Evolutionary conservation across 306 rosid species (phyloP), one percentile per base, ranked within the genome.

Genomic region (Castanopsis chinensis): DNA sequence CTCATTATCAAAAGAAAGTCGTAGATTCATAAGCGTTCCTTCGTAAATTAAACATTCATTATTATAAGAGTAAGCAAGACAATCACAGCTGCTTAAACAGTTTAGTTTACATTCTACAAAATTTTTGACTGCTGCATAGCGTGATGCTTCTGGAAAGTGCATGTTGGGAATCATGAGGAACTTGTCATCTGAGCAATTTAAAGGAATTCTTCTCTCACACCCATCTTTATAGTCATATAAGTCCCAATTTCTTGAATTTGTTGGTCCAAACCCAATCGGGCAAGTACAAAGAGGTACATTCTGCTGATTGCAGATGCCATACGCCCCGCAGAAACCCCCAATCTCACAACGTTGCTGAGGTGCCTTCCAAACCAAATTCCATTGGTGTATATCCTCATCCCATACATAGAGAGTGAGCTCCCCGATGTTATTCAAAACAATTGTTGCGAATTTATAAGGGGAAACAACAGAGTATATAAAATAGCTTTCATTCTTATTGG

Each of bases 281-380:
- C 90, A 89, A 11, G 0, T 61, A 69, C 95, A 91, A 12, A 20
- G 74, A 2, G 84, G 77, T 74, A 2, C 3, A 12, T 83, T 53
- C 2, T 58, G 74, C 41, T 77, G 76, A 43, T 59, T 80, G 83
- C 90, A 91, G 69, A 17, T 80, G 4, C 88, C 84, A 73, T 80
- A 87, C 5, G 84, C 55, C 54, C 95, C 90, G 59, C 92, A 91
- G 18, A 69, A 71, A 5, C 83, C 87, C 79, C 80, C 78, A 15
- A 91, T 90, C 3, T 85, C 84, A 11, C 93, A 88, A 3, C 71
- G 81, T 49, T 5, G 8, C 13, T 74, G 57, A 1, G 92, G 91
- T 23, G 67, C 78, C 32, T 84, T 41, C 91, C 91, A 89, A 58
- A 84, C 45, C 80, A 78, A 57, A 9, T 69, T 80, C 95, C 92